Evolutionary conservation across 305 asterid species (phyloP), one percentile per base, ranked within the genome.

Genomic region (Solanum hybrid): DNA sequence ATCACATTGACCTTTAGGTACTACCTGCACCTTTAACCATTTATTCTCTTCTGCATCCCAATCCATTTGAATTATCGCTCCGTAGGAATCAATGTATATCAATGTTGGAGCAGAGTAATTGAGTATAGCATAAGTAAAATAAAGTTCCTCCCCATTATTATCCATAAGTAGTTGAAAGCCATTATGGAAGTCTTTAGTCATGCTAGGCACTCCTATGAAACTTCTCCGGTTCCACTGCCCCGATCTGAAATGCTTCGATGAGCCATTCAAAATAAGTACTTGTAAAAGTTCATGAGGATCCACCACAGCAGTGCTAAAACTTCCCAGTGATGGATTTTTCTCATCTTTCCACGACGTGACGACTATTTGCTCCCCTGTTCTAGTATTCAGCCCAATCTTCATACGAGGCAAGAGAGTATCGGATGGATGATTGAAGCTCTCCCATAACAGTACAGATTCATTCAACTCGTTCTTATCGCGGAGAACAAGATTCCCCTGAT

Each of bases 401-500:
- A 89, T 67, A 46, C 89, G 88, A 16, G 84, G 57, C 67, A 91
- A 29, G 42, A 40, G 37, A 29, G 78, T 26, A n/a, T 26, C 86
- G 3, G 61, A 14, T 8, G 87, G 89, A 51, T 89, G 86, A 71
- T 73, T 39, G 3, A 88, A 90, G 74, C 92, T 77, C 75, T 91
- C 76, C 90, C 91, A 89, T 11, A 89, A 61, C 10, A 22, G 39
- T 24, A 77, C n/a, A 46, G 42, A 73, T 33, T 40, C 80, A 11
- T 33, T 86, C 51, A 67, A 78, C 34, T 33, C 67, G 8, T 51
- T 16, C 64, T 51, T 2, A 51, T 51, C 0, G 2, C 29, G 28
- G 24, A 89, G 87, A 87, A 91, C 40, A 28, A 91, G 82, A 80
- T 89, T 89, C 20, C 91, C 86, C 3, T 75, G 37, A 5, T 80